A percentile compares a stretch with the other conserved stretches of the same genome.
These are phyloP conservation scores for Nicotiana tomentosiformis DNA, from an alignment of 257 asterid species.

Conservation along the genomic window DNA sequence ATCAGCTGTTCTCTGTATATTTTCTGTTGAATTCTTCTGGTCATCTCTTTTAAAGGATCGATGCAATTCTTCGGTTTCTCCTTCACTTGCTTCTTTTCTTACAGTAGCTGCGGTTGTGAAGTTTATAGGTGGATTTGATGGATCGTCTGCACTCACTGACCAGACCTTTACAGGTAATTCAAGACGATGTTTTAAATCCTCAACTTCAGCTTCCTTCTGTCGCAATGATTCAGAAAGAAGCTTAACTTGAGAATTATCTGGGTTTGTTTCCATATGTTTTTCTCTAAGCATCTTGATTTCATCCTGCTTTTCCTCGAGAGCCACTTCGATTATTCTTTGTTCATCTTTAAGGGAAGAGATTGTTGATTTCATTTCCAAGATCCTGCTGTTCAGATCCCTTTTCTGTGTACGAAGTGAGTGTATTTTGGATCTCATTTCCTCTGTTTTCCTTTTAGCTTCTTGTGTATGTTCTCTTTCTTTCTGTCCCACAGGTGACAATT, in stretches of 20 bases:
- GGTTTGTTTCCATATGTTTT: not conserved
- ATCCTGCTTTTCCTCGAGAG: conserved; percentile 46
- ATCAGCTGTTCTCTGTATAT: not conserved
- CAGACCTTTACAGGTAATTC: conserved; percentile 25
- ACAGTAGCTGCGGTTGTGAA: conserved; percentile 2
- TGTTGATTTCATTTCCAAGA: conserved; percentile 55
- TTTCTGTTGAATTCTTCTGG: conserved; percentile 3
- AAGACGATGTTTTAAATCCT: conserved; percentile 24
- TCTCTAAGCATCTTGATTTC: conserved; percentile 40
- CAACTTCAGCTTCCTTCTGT: conserved; percentile 34
- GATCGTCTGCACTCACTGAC: conserved; percentile 30
- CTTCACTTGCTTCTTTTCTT: not conserved
- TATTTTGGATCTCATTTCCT: conserved; percentile 48
- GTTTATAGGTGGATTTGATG: conserved; percentile 16
- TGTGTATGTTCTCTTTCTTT: conserved; percentile 44
- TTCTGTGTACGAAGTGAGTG: conserved; percentile 41
- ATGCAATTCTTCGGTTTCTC: not conserved
- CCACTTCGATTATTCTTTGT: conserved; percentile 33
- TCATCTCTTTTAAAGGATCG: not conserved
- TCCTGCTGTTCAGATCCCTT: conserved; percentile 30
- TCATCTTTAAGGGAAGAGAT: conserved; percentile 62
- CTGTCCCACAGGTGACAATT: conserved; percentile 23
- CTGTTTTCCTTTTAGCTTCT: conserved; percentile 41
- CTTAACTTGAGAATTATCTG: conserved; percentile 22
- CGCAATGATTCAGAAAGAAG: conserved; percentile 23